Conservation (phyloP, 2,329 filamentous ascomycete species). For the Catunica adiposa region DNA sequence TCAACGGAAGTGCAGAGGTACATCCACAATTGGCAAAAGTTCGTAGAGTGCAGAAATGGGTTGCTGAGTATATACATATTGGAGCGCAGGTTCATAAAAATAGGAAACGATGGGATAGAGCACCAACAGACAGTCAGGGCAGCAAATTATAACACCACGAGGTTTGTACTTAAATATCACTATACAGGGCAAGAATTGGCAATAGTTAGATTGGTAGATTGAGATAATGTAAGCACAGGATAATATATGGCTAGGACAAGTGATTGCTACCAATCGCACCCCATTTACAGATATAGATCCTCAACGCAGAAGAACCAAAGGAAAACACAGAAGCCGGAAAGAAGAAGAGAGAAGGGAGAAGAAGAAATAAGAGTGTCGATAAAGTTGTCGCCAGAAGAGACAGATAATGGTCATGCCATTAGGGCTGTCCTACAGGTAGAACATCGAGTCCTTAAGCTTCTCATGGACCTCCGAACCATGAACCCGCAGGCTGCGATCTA, state of each 20-base stretch:
- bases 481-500: conserved; percentile 1
- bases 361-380: not conserved
- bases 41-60: conserved; percentile 56
- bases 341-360: not conserved
- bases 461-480: conserved; percentile 24
- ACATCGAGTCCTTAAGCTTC: conserved; percentile 33
- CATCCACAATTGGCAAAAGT: conserved; percentile 46
- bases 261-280: too few relatives aligned
- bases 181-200: too few relatives aligned
- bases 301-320: not conserved
- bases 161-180: too few relatives aligned
- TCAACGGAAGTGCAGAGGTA: conserved; percentile 22
- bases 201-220: too few relatives aligned
- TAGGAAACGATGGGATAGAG: too few relatives aligned
- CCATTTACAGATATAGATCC: too few relatives aligned
- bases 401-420: not conserved
- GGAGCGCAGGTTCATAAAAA: too few relatives aligned
- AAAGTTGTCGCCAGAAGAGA: not conserved
- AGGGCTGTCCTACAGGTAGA: conserved; percentile 31
- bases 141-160: too few relatives aligned
- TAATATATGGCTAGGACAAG: too few relatives aligned
- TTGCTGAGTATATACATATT: too few relatives aligned
- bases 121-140: too few relatives aligned
- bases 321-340: not conserved
- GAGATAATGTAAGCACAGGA: too few relatives aligned